Base-by-base conservation (phyloP, 192 early-diverging fungal species). In the Gaertneriomyces semiglobifer region DNA sequence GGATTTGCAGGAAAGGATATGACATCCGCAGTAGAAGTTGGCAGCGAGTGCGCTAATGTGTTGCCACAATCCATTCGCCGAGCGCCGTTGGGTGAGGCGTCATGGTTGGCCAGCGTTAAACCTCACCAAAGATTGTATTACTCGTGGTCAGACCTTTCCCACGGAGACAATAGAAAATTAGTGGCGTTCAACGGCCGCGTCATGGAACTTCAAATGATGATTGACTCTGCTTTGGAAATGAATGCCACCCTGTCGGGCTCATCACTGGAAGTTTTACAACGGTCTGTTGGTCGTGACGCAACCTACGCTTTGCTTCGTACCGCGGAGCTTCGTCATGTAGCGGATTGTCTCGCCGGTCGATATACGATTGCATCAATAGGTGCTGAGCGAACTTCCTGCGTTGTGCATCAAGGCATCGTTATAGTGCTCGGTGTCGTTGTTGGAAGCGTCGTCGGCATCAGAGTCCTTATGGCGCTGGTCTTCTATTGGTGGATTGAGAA, bases 181-280 rank as follows among this genome's bases (percentile, higher is more conserved):
- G 19, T 76, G 39, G 76, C 67, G n/a, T 83, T 54, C 69, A 83
- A 83, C 54, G 74, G 77, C 16, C 46, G 39, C 12, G 74, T 77
- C 39, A 57, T 82, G 18, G 79, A 82, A 50, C 51, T 82, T 42
- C 75, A 77, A 6, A 25, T 47, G 14, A 70, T 69, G 44, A 45
- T 60, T 41, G 64, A 53, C 42, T 47, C 51, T n/a, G 46, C 60
- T 6, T 6, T 18, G 20, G n/a, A 25, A 7, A 38, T 19, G 44
- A 48, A 67, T 25, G 18, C 14, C 19, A 33, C 25, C 25, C 25
- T 33, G 25, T 33, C 25, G 25, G 25, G 25, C 25, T 33, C 25
- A 33, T 33, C 25, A 33, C 61, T 76, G 66, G 53, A 52, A 11
- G 14, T 12, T 44, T 50, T n/a, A 33, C 25, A 33, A 33, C 25